Conservation (phyloP, 129 eudicot species). For the Deinandra increscens region DNA sequence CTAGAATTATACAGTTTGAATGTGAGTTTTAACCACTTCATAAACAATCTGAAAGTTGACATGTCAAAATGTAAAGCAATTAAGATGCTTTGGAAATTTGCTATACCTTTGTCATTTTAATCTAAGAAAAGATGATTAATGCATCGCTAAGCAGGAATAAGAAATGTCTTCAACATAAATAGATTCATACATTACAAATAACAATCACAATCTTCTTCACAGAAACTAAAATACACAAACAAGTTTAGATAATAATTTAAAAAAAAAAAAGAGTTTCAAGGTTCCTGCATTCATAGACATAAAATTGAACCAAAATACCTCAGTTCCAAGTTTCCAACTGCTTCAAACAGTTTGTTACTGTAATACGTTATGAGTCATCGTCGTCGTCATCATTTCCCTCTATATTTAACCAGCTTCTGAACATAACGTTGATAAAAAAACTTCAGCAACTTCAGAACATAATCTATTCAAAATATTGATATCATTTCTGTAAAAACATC, state of each 20-base stretch:
- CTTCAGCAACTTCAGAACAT: constrained; percentile 22
- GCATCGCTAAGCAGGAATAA: neutral
- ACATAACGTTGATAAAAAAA: neutral
- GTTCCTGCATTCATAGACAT: neutral
- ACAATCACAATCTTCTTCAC: neutral
- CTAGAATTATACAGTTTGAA: too few species aligned
- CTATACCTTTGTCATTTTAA: too few species aligned
- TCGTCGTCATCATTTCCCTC: neutral
- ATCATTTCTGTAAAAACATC: neutral
- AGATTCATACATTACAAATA: constrained; percentile 5
- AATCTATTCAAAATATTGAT: neutral
- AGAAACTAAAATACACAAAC: neutral
- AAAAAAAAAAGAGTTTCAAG: neutral
- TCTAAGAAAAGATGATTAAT: too few species aligned
- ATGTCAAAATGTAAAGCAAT: too few species aligned
- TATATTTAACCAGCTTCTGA: neutral
- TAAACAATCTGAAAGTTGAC: too few species aligned
- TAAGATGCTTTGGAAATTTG: too few species aligned
- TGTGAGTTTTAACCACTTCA: too few species aligned
- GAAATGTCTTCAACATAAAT: too few species aligned
- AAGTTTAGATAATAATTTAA: neutral
- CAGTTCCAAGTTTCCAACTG: constrained; percentile 8
- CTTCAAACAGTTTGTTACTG: constrained; percentile 13
- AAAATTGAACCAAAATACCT: neutral
- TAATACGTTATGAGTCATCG: constrained; percentile 13